Evolutionary conservation across 2,329 filamentous ascomycete genomes (phyloP), one percentile per base, ranked within the genome.

Genomic region (Pestalotiopsis fici): DNA sequence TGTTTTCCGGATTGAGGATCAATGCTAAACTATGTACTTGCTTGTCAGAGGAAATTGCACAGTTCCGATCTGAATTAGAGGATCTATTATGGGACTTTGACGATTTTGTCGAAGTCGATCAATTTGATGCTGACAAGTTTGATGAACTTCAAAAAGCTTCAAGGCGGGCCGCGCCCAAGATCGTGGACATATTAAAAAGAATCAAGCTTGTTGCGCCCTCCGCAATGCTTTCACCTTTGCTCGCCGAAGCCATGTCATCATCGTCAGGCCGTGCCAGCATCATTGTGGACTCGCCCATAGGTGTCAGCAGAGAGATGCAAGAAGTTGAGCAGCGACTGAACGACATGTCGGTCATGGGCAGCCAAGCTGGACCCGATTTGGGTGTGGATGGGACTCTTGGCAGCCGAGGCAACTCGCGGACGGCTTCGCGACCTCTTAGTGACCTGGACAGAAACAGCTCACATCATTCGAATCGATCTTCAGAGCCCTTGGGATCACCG

Each of bases 71-170:
- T 21, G 79, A 83, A 66, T 77, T 89, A 54, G 83, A 81, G 67
- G 81, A 85, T 59, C 72, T 87, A 27, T 75, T 88, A 6, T 89
- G 86, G 82, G 86, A 86, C 64, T 88, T 89, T 70, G 87, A 89
- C 66, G 86, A 88, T 65, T 87, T 80, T 69, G 75, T 84, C 68
- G 83, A 86, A 62, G 71, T 77, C 15, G 82, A 85, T 39, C 79
- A 79, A 27, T 88, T 88, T 68, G 84, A 88, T n/a, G 74, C 78
- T 28, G 79, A 79, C 21, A 85, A 84, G 68, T 88, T 84, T 65
- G 74, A 78, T 21, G 81, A 85, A 69, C 77, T 88, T 3, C 83
- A 85, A 71, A 80, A 80, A 47, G 72, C 82, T 4, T 85, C 84
- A 18, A 81, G 85, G 65, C 82, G 82, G 63, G 81, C 83, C 1